phyloP scores from a whole-genome alignment of 208 protist genomes.

The Leishmania braziliensis region DNA sequence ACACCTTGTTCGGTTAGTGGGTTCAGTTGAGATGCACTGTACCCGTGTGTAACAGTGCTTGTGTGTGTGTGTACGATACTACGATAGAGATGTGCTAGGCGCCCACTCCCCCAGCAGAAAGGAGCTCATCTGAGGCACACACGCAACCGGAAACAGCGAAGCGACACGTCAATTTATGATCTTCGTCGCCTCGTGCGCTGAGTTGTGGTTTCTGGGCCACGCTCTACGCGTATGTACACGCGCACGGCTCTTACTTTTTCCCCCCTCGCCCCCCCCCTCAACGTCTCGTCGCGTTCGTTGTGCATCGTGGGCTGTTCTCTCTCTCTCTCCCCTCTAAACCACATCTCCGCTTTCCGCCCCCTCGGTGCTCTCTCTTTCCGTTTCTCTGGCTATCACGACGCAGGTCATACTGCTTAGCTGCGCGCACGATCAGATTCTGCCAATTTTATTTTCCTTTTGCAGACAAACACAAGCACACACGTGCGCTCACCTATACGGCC shows the following conservation, averaged over 20 bases:
- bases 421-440: background rate
- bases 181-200: background rate
- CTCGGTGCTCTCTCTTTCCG: conserved; percentile 6
- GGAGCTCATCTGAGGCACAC: background rate
- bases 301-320: background rate
- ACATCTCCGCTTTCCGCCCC: background rate
- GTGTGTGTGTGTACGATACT: no score
- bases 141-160: background rate
- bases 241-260: background rate
- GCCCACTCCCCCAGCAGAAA: background rate
- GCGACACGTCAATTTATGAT: background rate
- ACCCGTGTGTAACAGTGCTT: no score
- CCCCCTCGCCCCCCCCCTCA: no score
- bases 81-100: background rate
- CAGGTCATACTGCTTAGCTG: background rate
- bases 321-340: background rate
- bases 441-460: background rate
- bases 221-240: background rate
- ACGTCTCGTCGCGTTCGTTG: no score
- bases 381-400: background rate
- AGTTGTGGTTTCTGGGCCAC: background rate
- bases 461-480: background rate
- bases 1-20: conserved; percentile 36
- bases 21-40: background rate
- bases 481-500: background rate